These are phyloP conservation scores for Haplosporangium sp. DNA, from an alignment of 371 early-diverging fungal genomes.

Conservation along the genomic window DNA sequence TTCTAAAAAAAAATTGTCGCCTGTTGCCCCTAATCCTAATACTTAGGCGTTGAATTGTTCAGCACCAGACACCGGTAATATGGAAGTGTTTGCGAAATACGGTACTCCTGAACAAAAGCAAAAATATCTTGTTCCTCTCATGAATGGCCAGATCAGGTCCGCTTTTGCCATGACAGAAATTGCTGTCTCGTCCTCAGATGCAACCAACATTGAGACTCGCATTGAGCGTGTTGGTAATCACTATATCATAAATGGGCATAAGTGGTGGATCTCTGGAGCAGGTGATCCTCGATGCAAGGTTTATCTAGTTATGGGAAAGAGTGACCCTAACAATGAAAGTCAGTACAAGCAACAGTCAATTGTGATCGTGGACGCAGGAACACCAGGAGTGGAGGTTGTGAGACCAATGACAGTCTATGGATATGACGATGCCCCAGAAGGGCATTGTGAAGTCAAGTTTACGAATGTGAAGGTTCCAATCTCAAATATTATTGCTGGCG, in stretches of 20 bases:
- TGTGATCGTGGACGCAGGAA: conserved; percentile 92
- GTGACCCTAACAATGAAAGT: conserved; percentile 73
- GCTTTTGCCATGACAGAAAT: conserved; percentile 99
- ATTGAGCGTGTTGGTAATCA: conserved; percentile 76
- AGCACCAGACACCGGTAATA: conserved; percentile 98
- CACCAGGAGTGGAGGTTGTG: conserved; percentile 87
- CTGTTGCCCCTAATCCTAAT: no score
- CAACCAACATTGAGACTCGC: conserved; percentile 91
- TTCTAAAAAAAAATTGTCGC: no score
- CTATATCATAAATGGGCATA: conserved; percentile 92
- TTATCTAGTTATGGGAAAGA: conserved; percentile 91
- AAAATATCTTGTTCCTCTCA: conserved; percentile 86
- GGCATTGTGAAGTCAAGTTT: conserved; percentile 94
- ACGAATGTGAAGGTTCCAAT: conserved; percentile 90
- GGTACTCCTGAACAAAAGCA: conserved; percentile 88
- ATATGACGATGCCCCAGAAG: conserved; percentile 95
- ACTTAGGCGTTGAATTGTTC: conserved; percentile 85
- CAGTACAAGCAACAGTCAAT: conserved; percentile 91
- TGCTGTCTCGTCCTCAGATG: conserved; percentile 93
- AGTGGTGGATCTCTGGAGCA: conserved; percentile 97
- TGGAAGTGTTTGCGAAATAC: conserved; percentile 98
- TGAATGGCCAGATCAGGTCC: conserved; percentile 92
- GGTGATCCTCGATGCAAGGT: conserved; percentile 94
- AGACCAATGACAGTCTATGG: conserved; percentile 92
- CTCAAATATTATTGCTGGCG: conserved; percentile 90